A percentile compares a stretch with the other conserved stretches of the same genome.
phyloP scores from a whole-genome alignment of 2,329 filamentous ascomycete species.

The Fusarium compactum region DNA sequence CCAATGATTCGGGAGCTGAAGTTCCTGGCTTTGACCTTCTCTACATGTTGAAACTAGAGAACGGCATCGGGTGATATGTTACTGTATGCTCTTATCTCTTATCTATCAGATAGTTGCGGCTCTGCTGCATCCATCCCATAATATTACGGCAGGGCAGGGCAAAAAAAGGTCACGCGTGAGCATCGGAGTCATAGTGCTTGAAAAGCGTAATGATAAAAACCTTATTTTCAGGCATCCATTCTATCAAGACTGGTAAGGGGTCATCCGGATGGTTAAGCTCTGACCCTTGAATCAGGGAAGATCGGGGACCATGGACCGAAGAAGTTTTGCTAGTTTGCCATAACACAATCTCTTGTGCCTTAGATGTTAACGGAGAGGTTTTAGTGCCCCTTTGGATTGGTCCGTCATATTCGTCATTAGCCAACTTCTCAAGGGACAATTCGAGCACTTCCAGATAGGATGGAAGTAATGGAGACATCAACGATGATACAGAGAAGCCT shows the following conservation, averaged over 20 bases:
- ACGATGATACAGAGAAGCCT: neutral
- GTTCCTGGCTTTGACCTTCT: neutral
- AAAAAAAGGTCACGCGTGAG: neutral
- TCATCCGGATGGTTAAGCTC: no score
- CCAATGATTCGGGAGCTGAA: neutral
- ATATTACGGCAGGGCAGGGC: no score
- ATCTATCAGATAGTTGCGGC: neutral
- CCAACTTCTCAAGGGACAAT: neutral
- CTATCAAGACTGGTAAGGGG: neutral
- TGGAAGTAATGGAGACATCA: neutral
- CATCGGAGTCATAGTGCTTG: neutral
- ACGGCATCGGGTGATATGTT: neutral
- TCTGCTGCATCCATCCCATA: neutral
- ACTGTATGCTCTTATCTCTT: neutral
- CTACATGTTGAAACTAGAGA: neutral
- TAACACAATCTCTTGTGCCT: neutral
- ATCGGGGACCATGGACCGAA: neutral
- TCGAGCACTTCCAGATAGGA: neutral
- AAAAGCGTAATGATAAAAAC: neutral
- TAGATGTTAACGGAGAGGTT: no score
- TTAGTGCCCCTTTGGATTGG: no score
- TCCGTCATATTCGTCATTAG: neutral
- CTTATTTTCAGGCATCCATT: neutral
- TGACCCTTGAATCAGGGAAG: neutral
- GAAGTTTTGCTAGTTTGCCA: neutral